These are phyloP conservation scores for Gracilariopsis chorda DNA, from an alignment of 23 red algal species.

Conservation along the genomic window DNA sequence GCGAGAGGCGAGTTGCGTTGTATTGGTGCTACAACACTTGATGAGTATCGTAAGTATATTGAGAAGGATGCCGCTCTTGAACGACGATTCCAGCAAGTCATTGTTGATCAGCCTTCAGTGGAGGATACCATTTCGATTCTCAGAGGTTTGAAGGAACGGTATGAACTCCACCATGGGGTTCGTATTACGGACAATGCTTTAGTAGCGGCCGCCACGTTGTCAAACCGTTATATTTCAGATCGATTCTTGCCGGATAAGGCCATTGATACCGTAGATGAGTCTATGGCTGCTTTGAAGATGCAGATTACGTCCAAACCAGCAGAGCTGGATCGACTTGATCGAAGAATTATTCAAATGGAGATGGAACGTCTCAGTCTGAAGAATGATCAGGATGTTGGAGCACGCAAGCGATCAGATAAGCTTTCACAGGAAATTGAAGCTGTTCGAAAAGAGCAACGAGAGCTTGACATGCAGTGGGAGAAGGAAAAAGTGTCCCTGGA, in stretches of 20 bases:
- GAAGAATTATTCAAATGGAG: conserved; percentile 88
- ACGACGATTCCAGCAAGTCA: conserved; percentile 93
- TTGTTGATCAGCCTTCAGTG: conserved; percentile 93
- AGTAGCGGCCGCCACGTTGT: conserved; percentile 87
- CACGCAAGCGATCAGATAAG: conserved; percentile 39
- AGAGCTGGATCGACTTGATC: conserved; percentile 83
- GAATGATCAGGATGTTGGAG: conserved; percentile 73
- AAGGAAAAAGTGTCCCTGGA: conserved; percentile 71
- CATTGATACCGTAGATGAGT: conserved; percentile 98
- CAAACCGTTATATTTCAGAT: conserved; percentile 93
- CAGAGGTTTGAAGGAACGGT: conserved; percentile 93
- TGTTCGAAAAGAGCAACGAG: conserved; percentile 67
- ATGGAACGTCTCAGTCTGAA: conserved; percentile 95
- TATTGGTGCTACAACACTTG: conserved; percentile 98
- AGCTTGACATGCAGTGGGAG: conserved; percentile 90
- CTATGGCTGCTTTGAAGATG: conserved; percentile 95
- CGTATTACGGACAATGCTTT: conserved; percentile 92
- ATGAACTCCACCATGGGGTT: conserved; percentile 98
- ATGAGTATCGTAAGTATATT: conserved; percentile 99
- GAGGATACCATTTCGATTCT: conserved; percentile 95
- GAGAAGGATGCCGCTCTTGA: conserved; percentile 99
- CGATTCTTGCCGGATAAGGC: conserved; percentile 99
- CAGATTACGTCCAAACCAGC: conserved; percentile 96
- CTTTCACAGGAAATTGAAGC: conserved; percentile 71
- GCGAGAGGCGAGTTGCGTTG: conserved; percentile 97